Base-by-base conservation (phyloP, 257 asterid genomes). In the Fraxinus quadrangulata region DNA sequence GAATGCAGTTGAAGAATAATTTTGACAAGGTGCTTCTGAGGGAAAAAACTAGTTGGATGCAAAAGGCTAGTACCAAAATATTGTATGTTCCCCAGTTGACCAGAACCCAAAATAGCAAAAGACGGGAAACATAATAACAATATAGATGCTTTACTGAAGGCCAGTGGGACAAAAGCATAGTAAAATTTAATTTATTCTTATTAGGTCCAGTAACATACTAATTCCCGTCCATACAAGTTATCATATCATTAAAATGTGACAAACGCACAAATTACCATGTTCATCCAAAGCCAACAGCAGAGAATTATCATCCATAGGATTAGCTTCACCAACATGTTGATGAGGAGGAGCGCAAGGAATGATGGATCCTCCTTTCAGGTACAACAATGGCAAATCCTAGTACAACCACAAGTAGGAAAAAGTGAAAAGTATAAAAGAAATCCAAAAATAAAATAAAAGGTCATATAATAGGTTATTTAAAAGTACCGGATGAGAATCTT, bases 331-430 rank as follows among this genome's bases (percentile, higher is more conserved):
- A 72, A 89, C 92, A 84, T 93, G 89, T 86, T 89, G 98, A 84
- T 81, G 69, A 49, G 84, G 89, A 69, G 90, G 92, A 77, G 84
- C 92, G 71, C 80, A 77, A 17, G 96, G 98, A 77, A 96, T 83
- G 54, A 93, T 93, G 33, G 97, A 96, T 88, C 99, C 99, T 75
- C 99, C 96, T 86, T 73, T 84, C 73, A 93, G 89, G 86, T 93
- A 96, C 54, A 93, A 69, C 61, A 89, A 93, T 23, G 99, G 99
- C 80, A 96, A 86, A 81, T 96, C 99, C 99, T 96, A 77, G 76
- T 56, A 67, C 17, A 81, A 74, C 83, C 71, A 80, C 70, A 78
- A 76, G 78, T 21, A 40, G 74, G 77, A 36, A 12, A 81, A 71
- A 33, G 8, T 36, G 68, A 34, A 49, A 78, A 63, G 31, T 30